A percentile compares a stretch with the other conserved stretches of the same genome.
Conservation (phyloP, 495 filamentous ascomycete genomes). For the Xylaria flabelliformis region DNA sequence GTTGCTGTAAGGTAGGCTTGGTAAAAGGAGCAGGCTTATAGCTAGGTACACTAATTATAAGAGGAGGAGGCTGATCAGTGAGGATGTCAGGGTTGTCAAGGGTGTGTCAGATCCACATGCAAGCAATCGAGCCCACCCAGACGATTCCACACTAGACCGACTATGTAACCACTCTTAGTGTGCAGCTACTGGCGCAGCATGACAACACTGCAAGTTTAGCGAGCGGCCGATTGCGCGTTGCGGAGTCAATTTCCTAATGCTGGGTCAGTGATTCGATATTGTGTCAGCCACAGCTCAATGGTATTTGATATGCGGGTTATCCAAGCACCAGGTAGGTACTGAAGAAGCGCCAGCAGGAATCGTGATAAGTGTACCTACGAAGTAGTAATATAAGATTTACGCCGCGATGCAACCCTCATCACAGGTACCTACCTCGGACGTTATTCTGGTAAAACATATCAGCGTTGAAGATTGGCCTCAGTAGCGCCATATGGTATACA, state of each 20-base stretch:
- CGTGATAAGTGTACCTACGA: constrained; percentile 7
- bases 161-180: not conserved
- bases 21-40: constrained; percentile 21
- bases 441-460: not conserved
- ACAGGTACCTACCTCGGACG: not conserved
- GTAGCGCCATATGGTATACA: not conserved
- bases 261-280: not conserved
- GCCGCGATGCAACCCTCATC: not conserved
- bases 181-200: constrained; percentile 7
- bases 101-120: constrained; percentile 24
- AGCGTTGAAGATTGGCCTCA: not conserved
- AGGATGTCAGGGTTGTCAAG: constrained; percentile 12
- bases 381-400: not conserved
- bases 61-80: constrained; percentile 18
- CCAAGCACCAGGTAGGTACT: not conserved
- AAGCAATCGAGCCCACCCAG: constrained; percentile 23
- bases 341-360: constrained; percentile 14
- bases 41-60: constrained; percentile 19
- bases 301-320: not conserved
- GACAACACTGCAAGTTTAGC: constrained; percentile 1
- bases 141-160: not conserved
- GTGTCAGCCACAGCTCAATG: not conserved
- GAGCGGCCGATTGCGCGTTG: not conserved
- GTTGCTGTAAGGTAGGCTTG: constrained; percentile 6
- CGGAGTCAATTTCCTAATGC: constrained; percentile 1